Conservation (phyloP, 768 basidiomycete species). For the Lentinula guzmanii region DNA sequence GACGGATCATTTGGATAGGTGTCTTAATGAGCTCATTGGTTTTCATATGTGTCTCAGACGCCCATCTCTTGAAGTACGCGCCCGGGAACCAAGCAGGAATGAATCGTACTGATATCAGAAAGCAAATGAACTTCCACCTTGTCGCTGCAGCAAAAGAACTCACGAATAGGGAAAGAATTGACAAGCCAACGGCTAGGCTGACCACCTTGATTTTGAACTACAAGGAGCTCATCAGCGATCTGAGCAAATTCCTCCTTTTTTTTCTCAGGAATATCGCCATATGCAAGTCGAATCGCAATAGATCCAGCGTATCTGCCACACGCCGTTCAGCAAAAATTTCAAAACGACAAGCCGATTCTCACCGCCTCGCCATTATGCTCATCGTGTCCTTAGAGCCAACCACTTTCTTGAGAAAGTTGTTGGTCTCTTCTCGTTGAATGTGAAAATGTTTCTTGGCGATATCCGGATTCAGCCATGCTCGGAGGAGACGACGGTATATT, state of each 20-base stretch:
- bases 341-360: background rate
- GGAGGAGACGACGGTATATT: background rate
- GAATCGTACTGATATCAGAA: conserved; percentile 10
- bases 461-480: background rate
- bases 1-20: conserved; percentile 25
- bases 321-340: background rate
- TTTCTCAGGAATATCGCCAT: conserved; percentile 6
- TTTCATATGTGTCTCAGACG: conserved; percentile 18
- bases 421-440: background rate
- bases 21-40: conserved; percentile 21
- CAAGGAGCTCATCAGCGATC: conserved; percentile 3
- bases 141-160: background rate
- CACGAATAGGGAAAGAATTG: conserved; percentile 18
- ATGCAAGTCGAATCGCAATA: conserved; percentile 7
- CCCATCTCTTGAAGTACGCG: conserved; percentile 28
- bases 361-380: background rate
- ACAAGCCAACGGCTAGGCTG: conserved; percentile 7
- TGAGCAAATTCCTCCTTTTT: conserved; percentile 7
- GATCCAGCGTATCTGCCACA: conserved; percentile 6
- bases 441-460: conserved; percentile 1
- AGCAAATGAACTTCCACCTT: background rate
- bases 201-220: background rate
- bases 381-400: background rate
- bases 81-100: conserved; percentile 35
- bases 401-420: background rate